phyloP scores from a whole-genome alignment of 148 eudicot species.

The Rhododendron henanense region DNA sequence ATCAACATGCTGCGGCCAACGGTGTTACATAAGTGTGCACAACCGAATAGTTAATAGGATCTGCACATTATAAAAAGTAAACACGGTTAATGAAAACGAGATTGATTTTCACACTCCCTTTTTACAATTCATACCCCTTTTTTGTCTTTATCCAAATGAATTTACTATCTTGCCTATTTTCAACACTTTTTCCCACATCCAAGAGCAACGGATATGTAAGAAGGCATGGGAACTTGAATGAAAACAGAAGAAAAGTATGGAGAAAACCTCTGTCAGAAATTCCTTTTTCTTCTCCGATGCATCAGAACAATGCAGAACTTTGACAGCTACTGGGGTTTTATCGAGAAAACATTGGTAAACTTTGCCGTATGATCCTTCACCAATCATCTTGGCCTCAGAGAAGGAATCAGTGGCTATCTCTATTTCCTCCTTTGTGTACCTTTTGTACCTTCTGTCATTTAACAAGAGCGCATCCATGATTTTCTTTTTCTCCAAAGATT shows the following conservation, averaged over 20 bases:
- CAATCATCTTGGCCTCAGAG: conserved; percentile 56
- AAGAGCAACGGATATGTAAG: not conserved
- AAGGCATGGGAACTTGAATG: not conserved
- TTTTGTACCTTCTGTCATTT: conserved; percentile 52
- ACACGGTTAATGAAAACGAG: not conserved
- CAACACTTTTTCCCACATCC: not conserved
- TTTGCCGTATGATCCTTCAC: conserved; percentile 83
- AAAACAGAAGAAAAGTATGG: conserved; percentile 10
- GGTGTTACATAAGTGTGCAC: not conserved
- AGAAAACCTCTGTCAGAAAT: conserved; percentile 65
- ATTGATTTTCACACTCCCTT: too few species aligned
- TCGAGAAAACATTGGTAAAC: conserved; percentile 70
- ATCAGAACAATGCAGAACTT: conserved; percentile 56
- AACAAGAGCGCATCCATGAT: conserved; percentile 53
- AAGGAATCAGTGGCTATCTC: conserved; percentile 51
- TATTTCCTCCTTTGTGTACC: conserved; percentile 54
- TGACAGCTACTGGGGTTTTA: conserved; percentile 74
- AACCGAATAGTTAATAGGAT: not conserved
- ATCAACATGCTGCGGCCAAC: not conserved
- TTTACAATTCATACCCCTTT: too few species aligned
- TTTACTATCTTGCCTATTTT: too few species aligned
- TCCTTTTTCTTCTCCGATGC: conserved; percentile 65
- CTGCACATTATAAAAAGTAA: not conserved
- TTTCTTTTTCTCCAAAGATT: conserved; percentile 52
- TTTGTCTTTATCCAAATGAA: too few species aligned